Evolutionary conservation across 495 filamentous ascomycete species (phyloP), one percentile per base, ranked within the genome.

Genomic region (Aspergillus carlsbadensis): DNA sequence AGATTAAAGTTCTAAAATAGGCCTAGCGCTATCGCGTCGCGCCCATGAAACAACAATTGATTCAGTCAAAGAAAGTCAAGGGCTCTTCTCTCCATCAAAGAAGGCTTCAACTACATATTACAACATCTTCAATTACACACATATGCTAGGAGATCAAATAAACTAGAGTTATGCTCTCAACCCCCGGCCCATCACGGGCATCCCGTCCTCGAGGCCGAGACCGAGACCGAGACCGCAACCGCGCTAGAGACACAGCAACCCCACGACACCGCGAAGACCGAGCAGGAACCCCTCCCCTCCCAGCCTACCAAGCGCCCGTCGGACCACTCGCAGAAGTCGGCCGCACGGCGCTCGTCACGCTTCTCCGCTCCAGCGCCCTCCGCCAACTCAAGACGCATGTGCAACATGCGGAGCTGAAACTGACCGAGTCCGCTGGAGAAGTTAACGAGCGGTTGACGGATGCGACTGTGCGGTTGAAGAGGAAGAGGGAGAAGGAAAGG

Each of bases 251-350:
- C n/a, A 34, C 42, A 11, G 40, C 59, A 35, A 52, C 62, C 7
- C 58, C 61, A 21, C 50, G 41, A 59, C 48, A 54, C 14, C 54
- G 37, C 46, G n/a, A 49, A 21, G 29, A 41, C 24, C 39, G 39
- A 33, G 13, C 45, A 24, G 13, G 14, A 29, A 52, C 65, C 24
- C 64, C 70, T 11, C 64, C 72, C 0, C 69, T 87, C 8, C 86
- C 86, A 3, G 62, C 73, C 7, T 89, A 90, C 67, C 76, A 89
- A 59, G 64, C 79, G 1, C 84, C 80, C 11, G 61, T 74, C 15
- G 78, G 72, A 31, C 78, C 85, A 10, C 79, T 80, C 5, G 76
- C 68, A 34, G 40, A 55, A 14, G 64, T 66, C 17, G 62, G 63
- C 33, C 70, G 75, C 42, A 53, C 59, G 11, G 64, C 69, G 0